A percentile compares a stretch with the other conserved stretches of the same genome.
Conservation (phyloP, 805 yeast genomes). For the Debaryomyces prosopidis region DNA sequence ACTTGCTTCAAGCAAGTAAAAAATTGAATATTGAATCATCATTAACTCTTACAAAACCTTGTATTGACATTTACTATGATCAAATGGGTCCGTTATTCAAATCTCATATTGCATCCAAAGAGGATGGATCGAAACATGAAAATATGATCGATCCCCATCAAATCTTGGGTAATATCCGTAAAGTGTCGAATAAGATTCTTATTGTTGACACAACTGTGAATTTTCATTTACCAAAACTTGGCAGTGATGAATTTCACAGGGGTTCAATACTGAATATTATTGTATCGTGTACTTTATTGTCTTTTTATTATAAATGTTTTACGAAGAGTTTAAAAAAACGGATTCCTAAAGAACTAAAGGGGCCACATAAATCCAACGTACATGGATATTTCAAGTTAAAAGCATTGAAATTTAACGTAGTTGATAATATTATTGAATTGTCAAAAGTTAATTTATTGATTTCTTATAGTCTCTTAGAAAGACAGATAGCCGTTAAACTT, state of each 20-base stretch:
- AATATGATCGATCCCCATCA: background rate
- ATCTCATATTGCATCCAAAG: background rate
- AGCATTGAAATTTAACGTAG: conserved; percentile 27
- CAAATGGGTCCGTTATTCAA: conserved; percentile 26
- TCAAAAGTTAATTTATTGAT: conserved; percentile 27
- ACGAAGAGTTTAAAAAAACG: conserved; percentile 19
- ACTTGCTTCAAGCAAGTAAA: conserved; percentile 4
- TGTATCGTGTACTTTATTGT: conserved; percentile 20
- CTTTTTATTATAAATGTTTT: conserved; percentile 26
- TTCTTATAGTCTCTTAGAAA: conserved; percentile 23
- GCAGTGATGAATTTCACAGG: conserved; percentile 20
- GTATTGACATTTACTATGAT: conserved; percentile 37
- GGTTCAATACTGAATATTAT: conserved; percentile 27
- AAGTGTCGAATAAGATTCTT: conserved; percentile 22
- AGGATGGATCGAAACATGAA: background rate
- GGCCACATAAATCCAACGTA: conserved; percentile 5
- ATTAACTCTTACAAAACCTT: conserved; percentile 34
- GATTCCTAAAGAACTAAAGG: background rate
- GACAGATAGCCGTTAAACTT: conserved; percentile 21
- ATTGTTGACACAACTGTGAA: conserved; percentile 31
- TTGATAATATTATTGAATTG: conserved; percentile 28
- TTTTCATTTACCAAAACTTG: conserved; percentile 30
- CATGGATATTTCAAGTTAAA: conserved; percentile 31
- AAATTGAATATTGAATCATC: conserved; percentile 12
- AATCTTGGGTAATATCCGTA: conserved; percentile 12